Conservation (phyloP, 805 yeast species). For the Pichia cephalocereana region DNA sequence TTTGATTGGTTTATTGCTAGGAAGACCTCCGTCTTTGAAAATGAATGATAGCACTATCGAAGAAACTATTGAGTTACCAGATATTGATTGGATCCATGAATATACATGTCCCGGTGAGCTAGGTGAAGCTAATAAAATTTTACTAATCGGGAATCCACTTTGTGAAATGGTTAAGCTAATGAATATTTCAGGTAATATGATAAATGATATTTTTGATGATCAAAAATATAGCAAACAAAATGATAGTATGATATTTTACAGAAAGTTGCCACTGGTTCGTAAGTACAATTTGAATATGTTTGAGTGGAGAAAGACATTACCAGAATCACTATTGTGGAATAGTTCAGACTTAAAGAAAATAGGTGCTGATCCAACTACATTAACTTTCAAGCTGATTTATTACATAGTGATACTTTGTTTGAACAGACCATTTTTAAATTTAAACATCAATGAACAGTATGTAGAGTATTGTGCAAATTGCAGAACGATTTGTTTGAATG, state of each 20-base stretch:
- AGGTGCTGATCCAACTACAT: constrained; percentile 44
- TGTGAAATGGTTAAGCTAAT: constrained; percentile 34
- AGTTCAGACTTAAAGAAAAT: constrained; percentile 23
- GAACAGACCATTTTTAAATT: constrained; percentile 42
- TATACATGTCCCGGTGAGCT: constrained; percentile 31
- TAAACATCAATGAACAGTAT: background rate
- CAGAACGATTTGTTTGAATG: background rate
- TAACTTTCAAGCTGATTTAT: constrained; percentile 43
- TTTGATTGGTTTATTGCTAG: constrained; percentile 48
- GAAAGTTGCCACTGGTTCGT: background rate
- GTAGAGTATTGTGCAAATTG: background rate
- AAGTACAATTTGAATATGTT: constrained; percentile 4
- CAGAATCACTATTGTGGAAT: constrained; percentile 43
- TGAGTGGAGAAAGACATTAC: constrained; percentile 39
- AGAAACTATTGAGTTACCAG: constrained; percentile 51
- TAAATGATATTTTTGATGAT: constrained; percentile 33
- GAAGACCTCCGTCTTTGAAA: constrained; percentile 48
- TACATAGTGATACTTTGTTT: constrained; percentile 49
- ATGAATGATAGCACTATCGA: constrained; percentile 52
- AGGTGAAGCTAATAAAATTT: constrained; percentile 13
- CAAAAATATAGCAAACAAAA: background rate
- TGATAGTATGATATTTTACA: background rate
- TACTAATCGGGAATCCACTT: constrained; percentile 34
- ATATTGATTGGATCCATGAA: constrained; percentile 53
- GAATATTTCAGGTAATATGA: constrained; percentile 36